These are phyloP conservation scores for Anacardium occidentale DNA, from an alignment of 345 rosid genomes.

Conservation along the genomic window DNA sequence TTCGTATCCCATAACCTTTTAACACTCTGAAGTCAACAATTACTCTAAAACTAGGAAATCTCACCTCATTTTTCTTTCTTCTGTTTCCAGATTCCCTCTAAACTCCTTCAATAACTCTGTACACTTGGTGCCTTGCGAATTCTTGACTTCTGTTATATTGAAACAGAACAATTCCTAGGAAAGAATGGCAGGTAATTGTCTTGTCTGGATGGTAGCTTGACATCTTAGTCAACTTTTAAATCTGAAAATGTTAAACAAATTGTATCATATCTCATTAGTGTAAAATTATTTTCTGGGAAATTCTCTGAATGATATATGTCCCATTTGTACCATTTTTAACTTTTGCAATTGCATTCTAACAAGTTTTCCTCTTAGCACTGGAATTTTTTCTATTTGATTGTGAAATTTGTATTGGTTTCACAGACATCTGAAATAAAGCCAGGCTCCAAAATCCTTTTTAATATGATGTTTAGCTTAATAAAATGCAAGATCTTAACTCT, in stretches of 20 bases:
- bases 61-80: too few relatives aligned
- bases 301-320: slow-evolving; percentile 4
- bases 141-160: too few relatives aligned
- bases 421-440: too few relatives aligned
- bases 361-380: neutral
- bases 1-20: neutral
- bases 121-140: too few relatives aligned
- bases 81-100: too few relatives aligned
- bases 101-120: too few relatives aligned
- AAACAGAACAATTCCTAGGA: too few relatives aligned
- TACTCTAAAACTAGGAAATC: neutral
- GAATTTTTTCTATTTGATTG: neutral
- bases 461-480: too few relatives aligned
- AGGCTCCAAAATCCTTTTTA: too few relatives aligned
- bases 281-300: neutral
- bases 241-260: slow-evolving; percentile 2
- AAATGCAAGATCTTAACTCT: too few relatives aligned
- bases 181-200: too few relatives aligned
- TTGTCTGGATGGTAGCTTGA: neutral
- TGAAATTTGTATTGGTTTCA: neutral
- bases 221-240: neutral
- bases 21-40: neutral
- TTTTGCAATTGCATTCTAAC: too few relatives aligned
- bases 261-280: slow-evolving; percentile 10
- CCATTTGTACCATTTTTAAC: neutral